A percentile compares a stretch with the other conserved stretches of the same genome.
phyloP scores from a whole-genome alignment of 2,329 filamentous ascomycete genomes.

The Parastagonospora avenae region DNA sequence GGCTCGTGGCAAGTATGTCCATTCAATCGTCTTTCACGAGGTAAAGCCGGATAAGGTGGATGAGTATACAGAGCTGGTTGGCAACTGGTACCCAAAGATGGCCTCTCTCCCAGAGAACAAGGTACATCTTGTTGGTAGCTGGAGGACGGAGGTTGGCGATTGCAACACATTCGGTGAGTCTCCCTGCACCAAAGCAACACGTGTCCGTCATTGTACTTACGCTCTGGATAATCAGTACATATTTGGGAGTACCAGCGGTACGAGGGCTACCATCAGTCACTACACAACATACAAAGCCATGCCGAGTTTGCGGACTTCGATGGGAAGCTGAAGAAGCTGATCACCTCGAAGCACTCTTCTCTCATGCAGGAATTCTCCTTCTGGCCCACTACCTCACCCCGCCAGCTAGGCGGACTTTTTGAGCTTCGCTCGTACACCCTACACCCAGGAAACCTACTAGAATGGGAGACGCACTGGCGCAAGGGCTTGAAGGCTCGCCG shows the following conservation, averaged over 20 bases:
- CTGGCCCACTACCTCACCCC: slow-evolving; percentile 94
- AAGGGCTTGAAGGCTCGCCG: slow-evolving; percentile 86
- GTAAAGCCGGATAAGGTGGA: slow-evolving; percentile 96
- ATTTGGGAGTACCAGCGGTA: slow-evolving; percentile 99
- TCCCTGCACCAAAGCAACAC: background rate
- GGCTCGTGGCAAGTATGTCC: slow-evolving; percentile 95
- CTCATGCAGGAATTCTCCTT: slow-evolving; percentile 99
- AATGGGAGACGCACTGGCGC: slow-evolving; percentile 99
- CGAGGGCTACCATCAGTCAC: slow-evolving; percentile 89
- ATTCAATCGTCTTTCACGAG: slow-evolving; percentile 95
- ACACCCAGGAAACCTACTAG: slow-evolving; percentile 91
- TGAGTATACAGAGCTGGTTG: slow-evolving; percentile 89
- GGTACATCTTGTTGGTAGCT: slow-evolving; percentile 95
- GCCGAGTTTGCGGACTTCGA: slow-evolving; percentile 86
- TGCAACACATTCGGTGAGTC: slow-evolving; percentile 90
- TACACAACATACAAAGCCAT: slow-evolving; percentile 81
- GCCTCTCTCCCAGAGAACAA: slow-evolving; percentile 85
- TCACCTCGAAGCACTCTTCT: slow-evolving; percentile 82
- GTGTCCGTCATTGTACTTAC: slow-evolving; percentile 5
- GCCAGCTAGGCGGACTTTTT: slow-evolving; percentile 88
- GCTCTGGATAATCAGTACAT: slow-evolving; percentile 70
- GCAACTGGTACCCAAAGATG: slow-evolving; percentile 90
- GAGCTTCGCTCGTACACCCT: slow-evolving; percentile 96
- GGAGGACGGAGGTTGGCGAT: slow-evolving; percentile 96
- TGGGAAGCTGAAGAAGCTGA: slow-evolving; percentile 80